Evolutionary conservation across 768 basidiomycete genomes (phyloP).

Genomic region (Leccinum aurantiacum): DNA sequence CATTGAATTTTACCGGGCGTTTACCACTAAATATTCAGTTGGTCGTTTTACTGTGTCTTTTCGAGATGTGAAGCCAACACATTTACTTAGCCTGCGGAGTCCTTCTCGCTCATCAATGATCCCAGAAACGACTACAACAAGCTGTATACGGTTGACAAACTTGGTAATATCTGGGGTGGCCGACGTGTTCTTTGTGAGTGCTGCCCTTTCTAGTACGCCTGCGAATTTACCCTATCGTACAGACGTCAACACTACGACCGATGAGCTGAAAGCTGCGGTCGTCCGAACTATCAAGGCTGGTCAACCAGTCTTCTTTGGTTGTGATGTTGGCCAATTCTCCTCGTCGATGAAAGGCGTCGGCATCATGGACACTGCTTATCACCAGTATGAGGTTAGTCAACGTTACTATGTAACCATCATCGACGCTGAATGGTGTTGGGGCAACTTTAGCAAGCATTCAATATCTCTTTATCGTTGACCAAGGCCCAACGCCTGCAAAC

Average conservation of each 20-base stretch:
- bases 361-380: slow-evolving; percentile 84
- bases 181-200: slow-evolving; percentile 77
- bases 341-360: slow-evolving; percentile 56
- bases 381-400: slow-evolving; percentile 68
- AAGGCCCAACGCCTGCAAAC: slow-evolving; percentile 85
- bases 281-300: slow-evolving; percentile 87
- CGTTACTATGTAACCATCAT: neutral
- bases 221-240: neutral
- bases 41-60: slow-evolving; percentile 20
- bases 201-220: neutral
- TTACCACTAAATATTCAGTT: slow-evolving; percentile 57
- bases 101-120: slow-evolving; percentile 93
- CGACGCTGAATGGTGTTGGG: slow-evolving; percentile 5
- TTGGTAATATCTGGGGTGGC: slow-evolving; percentile 91
- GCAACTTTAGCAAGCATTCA: slow-evolving; percentile 65
- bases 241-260: slow-evolving; percentile 90
- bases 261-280: slow-evolving; percentile 77
- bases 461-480: slow-evolving; percentile 73
- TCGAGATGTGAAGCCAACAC: neutral
- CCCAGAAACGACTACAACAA: slow-evolving; percentile 82
- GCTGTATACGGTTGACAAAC: slow-evolving; percentile 88
- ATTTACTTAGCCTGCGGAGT: slow-evolving; percentile 55
- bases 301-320: slow-evolving; percentile 92
- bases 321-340: slow-evolving; percentile 90
- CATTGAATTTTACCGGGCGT: slow-evolving; percentile 69